Percentiles rank a stretch among this genome's conserved stretches.
Conservation (phyloP, 345 rosid species). For the Geranium rotundifolium region DNA sequence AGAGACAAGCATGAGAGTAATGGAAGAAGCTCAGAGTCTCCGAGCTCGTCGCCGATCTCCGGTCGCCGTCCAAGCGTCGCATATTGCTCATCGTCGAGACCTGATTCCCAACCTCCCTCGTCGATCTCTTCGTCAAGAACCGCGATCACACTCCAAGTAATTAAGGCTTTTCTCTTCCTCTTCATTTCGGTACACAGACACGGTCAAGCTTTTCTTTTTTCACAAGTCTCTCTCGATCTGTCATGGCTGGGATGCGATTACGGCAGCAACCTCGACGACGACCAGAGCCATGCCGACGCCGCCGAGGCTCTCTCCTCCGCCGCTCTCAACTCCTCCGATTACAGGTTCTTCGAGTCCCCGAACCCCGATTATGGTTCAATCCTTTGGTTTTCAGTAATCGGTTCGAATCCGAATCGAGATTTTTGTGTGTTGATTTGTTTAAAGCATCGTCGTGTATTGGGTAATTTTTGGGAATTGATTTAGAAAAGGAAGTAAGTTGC, state of each 20-base stretch:
- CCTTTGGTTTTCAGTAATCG: no score
- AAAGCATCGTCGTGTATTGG: no score
- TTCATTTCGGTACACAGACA: no score
- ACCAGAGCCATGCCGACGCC: conserved; percentile 95
- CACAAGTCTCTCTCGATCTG: no score
- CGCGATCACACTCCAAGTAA: conserved; percentile 35
- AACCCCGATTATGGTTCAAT: neutral
- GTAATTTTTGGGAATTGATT: no score
- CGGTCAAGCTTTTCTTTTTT: no score
- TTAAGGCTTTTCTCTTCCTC: no score
- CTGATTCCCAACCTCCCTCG: conserved; percentile 81
- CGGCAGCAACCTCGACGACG: conserved; percentile 95
- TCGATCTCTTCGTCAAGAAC: conserved; percentile 79
- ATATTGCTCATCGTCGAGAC: conserved; percentile 70
- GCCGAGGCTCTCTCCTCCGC: conserved; percentile 75
- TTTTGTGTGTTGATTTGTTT: no score
- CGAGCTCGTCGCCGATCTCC: conserved; percentile 60
- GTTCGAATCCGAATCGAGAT: no score
- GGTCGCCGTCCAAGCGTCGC: conserved; percentile 49
- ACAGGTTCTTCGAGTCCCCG: conserved; percentile 25
- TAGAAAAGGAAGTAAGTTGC: no score
- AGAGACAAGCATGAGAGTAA: no score
- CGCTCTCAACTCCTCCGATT: conserved; percentile 69
- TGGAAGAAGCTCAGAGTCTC: conserved; percentile 80
- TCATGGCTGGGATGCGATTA: conserved; percentile 75